These are phyloP conservation scores for Piper longum DNA, from an alignment of 164 flowering plant species.

Conservation along the genomic window DNA sequence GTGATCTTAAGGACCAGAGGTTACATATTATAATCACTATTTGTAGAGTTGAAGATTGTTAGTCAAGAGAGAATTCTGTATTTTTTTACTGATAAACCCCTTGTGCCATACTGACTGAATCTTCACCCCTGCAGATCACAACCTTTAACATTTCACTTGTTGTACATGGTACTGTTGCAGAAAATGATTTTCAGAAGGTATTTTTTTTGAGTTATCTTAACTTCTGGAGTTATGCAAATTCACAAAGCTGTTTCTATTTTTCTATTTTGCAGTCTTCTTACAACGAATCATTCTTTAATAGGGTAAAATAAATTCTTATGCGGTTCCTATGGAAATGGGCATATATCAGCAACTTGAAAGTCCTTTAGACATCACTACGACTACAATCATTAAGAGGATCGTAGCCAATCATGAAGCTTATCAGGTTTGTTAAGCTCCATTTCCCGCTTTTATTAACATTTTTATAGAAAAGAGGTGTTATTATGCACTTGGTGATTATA, in stretches of 20 bases:
- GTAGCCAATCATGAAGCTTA: constrained; percentile 92
- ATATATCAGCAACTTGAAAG: constrained; percentile 64
- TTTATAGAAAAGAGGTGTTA: too few species aligned
- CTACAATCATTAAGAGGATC: constrained; percentile 78
- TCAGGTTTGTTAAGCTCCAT: constrained; percentile 33
- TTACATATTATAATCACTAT: too few species aligned
- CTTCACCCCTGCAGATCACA: constrained; percentile 43
- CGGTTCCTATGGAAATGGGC: constrained; percentile 70
- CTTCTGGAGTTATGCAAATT: not conserved
- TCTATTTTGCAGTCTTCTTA: not conserved
- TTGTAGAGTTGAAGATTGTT: too few species aligned
- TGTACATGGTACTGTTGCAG: constrained; percentile 92
- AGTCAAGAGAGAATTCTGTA: not conserved
- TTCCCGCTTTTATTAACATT: not conserved
- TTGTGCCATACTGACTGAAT: not conserved
- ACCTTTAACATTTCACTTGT: constrained; percentile 89
- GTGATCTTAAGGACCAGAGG: too few species aligned
- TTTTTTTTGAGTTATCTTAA: not conserved
- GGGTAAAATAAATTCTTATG: constrained; percentile 61
- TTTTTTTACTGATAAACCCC: too few species aligned
- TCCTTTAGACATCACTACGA: constrained; percentile 77
- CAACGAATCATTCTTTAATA: constrained; percentile 14
- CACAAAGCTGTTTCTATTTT: too few species aligned
- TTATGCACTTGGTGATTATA: not conserved
- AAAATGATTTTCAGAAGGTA: constrained; percentile 71